phyloP scores from a whole-genome alignment of 2,329 filamentous ascomycete species.

The Colletotrichum lentis region DNA sequence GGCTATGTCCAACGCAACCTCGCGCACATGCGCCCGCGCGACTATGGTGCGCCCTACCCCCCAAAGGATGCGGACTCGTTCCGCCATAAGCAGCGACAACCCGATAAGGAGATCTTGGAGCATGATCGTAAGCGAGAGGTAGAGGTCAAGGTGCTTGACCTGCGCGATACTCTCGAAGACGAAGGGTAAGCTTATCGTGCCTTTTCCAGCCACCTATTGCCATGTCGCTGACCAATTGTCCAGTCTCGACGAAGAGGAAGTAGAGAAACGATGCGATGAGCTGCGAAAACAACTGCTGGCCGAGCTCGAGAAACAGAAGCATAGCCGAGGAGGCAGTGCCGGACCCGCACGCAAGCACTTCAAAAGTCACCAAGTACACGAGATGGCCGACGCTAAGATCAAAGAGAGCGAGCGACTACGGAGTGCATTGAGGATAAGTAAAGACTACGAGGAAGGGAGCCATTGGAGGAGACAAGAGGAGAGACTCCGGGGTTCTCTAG shows the following conservation, averaged over 20 bases:
- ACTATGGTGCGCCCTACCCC: slow-evolving; percentile 78
- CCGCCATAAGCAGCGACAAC: slow-evolving; percentile 80
- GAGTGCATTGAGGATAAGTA: slow-evolving; percentile 85
- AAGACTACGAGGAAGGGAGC: slow-evolving; percentile 83
- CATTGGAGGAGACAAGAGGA: slow-evolving; percentile 89
- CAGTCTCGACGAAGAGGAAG: slow-evolving; percentile 87
- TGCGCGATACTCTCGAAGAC: slow-evolving; percentile 91
- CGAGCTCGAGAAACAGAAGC: slow-evolving; percentile 51
- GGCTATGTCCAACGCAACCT: slow-evolving; percentile 98
- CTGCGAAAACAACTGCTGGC: slow-evolving; percentile 53
- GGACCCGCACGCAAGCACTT: slow-evolving; percentile 64
- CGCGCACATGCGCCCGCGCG: slow-evolving; percentile 85
- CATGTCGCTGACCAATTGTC: background rate
- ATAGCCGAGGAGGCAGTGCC: slow-evolving; percentile 40
- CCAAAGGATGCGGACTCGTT: slow-evolving; percentile 72
- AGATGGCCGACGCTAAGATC: slow-evolving; percentile 94
- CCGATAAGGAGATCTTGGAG: slow-evolving; percentile 91
- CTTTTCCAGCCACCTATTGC: background rate
- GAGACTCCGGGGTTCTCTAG: slow-evolving; percentile 58
- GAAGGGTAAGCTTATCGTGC: slow-evolving; percentile 67
- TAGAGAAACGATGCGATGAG: slow-evolving; percentile 69
- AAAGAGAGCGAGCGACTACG: slow-evolving; percentile 90
- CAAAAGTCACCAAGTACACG: slow-evolving; percentile 94
- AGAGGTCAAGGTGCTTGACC: slow-evolving; percentile 91
- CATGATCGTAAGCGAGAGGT: slow-evolving; percentile 92